phyloP scores from a whole-genome alignment of 805 yeast genomes.

The Zygoascus tannicola region DNA sequence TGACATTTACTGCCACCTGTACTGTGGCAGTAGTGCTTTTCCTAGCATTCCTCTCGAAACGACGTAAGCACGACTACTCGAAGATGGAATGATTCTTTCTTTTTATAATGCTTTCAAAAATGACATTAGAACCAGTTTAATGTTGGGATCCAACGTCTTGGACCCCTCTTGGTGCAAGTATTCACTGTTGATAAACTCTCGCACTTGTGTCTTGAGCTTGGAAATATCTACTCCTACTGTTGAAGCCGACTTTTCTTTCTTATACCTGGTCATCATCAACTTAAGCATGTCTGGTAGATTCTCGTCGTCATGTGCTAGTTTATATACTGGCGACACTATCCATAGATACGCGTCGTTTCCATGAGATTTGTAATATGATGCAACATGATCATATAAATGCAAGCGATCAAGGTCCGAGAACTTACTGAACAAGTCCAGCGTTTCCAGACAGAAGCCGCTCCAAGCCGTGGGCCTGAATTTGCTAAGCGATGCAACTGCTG shows the following conservation, averaged over 20 bases:
- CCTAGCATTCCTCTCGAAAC: constrained; percentile 18
- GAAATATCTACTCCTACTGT: neutral
- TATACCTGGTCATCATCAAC: constrained; percentile 59
- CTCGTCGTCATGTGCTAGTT: constrained; percentile 32
- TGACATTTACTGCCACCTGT: constrained; percentile 16
- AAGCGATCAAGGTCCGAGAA: constrained; percentile 62
- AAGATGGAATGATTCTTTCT: constrained; percentile 6
- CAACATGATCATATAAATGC: constrained; percentile 56
- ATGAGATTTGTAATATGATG: constrained; percentile 41
- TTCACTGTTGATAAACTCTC: constrained; percentile 18
- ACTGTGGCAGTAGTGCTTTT: constrained; percentile 13
- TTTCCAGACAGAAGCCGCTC: constrained; percentile 34
- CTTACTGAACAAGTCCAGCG: constrained; percentile 53
- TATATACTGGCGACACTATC: constrained; percentile 56
- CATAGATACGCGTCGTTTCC: constrained; percentile 25
- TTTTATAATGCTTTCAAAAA: neutral
- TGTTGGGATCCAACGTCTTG: constrained; percentile 3
- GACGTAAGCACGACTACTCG: constrained; percentile 9
- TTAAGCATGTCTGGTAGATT: constrained; percentile 53
- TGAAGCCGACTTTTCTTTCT: constrained; percentile 20
- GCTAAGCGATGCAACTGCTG: constrained; percentile 38
- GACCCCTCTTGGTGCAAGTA: constrained; percentile 8
- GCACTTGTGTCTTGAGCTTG: constrained; percentile 18
- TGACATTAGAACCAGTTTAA: constrained; percentile 3
- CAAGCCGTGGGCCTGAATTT: constrained; percentile 20